These are phyloP conservation scores for Aspergillus unguis DNA, from an alignment of 2,329 filamentous ascomycete species.

Conservation along the genomic window DNA sequence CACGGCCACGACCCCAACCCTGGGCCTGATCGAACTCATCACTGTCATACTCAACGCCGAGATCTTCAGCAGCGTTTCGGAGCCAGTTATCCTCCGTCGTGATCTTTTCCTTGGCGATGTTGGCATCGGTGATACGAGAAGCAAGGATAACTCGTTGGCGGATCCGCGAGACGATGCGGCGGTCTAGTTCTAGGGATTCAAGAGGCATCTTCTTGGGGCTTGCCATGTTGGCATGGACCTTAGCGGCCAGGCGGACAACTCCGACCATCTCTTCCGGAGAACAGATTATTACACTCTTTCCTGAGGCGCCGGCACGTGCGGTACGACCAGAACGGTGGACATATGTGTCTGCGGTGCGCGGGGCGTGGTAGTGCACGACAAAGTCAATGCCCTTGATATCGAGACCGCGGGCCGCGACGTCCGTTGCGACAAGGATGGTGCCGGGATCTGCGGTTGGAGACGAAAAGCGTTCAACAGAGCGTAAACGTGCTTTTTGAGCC, in stretches of 20 bases:
- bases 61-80: slow-evolving; percentile 77
- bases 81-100: slow-evolving; percentile 82
- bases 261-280: slow-evolving; percentile 85
- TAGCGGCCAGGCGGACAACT: slow-evolving; percentile 76
- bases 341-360: slow-evolving; percentile 85
- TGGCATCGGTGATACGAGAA: slow-evolving; percentile 81
- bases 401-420: slow-evolving; percentile 88
- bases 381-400: slow-evolving; percentile 89
- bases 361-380: slow-evolving; percentile 93
- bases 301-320: slow-evolving; percentile 73
- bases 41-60: slow-evolving; percentile 90
- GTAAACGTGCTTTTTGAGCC: slow-evolving; percentile 91
- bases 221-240: slow-evolving; percentile 67
- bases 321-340: slow-evolving; percentile 94
- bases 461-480: slow-evolving; percentile 86
- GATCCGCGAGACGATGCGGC: slow-evolving; percentile 70
- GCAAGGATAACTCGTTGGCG: slow-evolving; percentile 74
- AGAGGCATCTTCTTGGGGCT: slow-evolving; percentile 64
- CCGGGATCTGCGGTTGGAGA: slow-evolving; percentile 52
- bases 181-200: slow-evolving; percentile 73
- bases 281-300: slow-evolving; percentile 83
- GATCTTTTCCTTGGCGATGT: slow-evolving; percentile 81
- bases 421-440: slow-evolving; percentile 82
- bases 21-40: slow-evolving; percentile 73
- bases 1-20: slow-evolving; percentile 53